Evolutionary conservation across 805 yeast species (phyloP), one percentile per base, ranked within the genome.

Genomic region (Monosporozyma unispora): DNA sequence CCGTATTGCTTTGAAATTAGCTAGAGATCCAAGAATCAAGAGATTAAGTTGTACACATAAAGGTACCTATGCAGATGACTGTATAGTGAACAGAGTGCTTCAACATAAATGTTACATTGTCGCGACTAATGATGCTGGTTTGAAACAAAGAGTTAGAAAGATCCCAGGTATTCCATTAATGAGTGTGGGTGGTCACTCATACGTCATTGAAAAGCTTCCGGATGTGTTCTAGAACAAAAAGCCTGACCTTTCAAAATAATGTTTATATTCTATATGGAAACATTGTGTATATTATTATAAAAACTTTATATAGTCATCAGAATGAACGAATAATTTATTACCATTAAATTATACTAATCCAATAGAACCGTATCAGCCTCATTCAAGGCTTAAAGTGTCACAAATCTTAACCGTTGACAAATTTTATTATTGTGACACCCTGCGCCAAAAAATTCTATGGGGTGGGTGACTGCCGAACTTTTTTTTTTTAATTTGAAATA

Each of bases 1-100:
- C 68, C 77, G 98, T 63, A 93, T 93, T 55, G 99, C 99, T 0
- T 74, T 93, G 56, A 81, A 84, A 51, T 72, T 93, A 61, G 99
- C 99, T 21, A 84, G 87, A 57, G 99, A 93, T 64, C 96, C 97
- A 41, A 75, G 98, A 60, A 84, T 93, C 35, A 78, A 87, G 58
- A 76, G 97, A 52, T 73, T 93, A 45, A 87, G 82, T 41, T 93
- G 99, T 62, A 74, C 91, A 10, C 99, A 93, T 63, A 86, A 84
- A 58, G 99, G 99, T 28, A 91, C 96, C 0, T 93, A 93, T 73
- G 99, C 99, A 27, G 99, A 93, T 80, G 99, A 93, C 69, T 93
- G 99, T 68, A 66, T 93, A 8, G 98, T 93, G 16, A 82, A 85
- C 64, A 76, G 99, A 58, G 96, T 93, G 6, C 77, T 91, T 66